Evolutionary conservation across 371 early-diverging fungal species (phyloP), one percentile per base, ranked within the genome.

Genomic region (Apophysomyces trapeziformis): DNA sequence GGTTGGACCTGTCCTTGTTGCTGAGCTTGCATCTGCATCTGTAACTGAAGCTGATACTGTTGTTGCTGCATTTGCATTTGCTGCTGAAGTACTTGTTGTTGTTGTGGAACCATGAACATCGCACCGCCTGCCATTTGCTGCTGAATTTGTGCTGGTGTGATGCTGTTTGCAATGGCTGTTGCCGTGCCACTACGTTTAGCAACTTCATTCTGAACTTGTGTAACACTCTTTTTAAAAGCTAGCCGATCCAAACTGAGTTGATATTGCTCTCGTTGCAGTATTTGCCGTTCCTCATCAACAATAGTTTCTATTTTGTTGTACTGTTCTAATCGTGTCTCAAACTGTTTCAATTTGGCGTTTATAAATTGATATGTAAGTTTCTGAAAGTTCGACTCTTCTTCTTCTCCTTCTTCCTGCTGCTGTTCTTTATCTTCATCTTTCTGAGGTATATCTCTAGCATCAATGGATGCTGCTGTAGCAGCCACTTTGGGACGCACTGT

Each of bases 401-500:
- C 69, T 1, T 64, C 62, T 11, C 67, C 47, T 47, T 64, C 68
- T 50, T 44, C 50, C 14, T 63, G 13, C 58, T 58, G 36, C 43
- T 50, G 43, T 2, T 26, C 62, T 11, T 70, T 57, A 41, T 64
- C 68, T 50, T 44, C 50, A 14, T 63, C 21, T 62, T 50, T 44
- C 43, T 50, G 43, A 5, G 50, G 37, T 58, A 4, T 58, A 36
- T 58, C 58, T 21, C 21, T 50, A 18, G 37, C 58, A 14, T 65
- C 38, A 65, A 56, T 61, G 6, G 39, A 46, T 16, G 39, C 96
- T 9, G 96, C 95, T 1, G 94, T 95, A 6, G 91, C 87, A 1
- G 98, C 99, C 1, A 99, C 95, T 32, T 90, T 83, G 0, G 99
- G 97, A 69, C 92, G 87, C 8, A 99, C 97, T 7, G 92, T 88